Base-by-base conservation (phyloP, 108 stramenopile genomes). In the Nannochloropsis oceanica region DNA sequence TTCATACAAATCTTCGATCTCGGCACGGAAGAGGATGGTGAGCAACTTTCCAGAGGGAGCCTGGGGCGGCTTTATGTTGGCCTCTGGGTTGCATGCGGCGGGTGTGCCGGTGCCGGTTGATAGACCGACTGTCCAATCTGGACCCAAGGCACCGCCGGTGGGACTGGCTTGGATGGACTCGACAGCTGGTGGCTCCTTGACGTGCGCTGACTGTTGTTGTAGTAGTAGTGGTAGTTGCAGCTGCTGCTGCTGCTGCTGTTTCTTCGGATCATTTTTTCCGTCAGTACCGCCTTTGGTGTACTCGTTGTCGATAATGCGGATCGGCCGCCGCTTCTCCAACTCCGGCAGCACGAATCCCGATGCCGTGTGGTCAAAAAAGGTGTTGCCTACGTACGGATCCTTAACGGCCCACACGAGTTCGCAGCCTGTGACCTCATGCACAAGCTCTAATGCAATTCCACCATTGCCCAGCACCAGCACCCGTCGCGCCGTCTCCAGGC, bases 311-410 rank as follows among this genome's bases (percentile, higher is more conserved):
- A 73, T n/a, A 9, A 73, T 73, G 59, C n/a, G 59, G 22, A 73
- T 10, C 59, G 59, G 59, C 59, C 59, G 59, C 59, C 79, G 13
- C 0, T 22, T 20, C 44, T 86, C 25, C 24, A 43, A 84, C 81
- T 25, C 25, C 3, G 84, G 86, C 27, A 86, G 27, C 12, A 91
- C 43, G 84, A 91, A 91, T 2, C 79, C 89, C n/a, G 89, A 89
- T 12, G 90, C 91, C 27, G 84, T 87, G 7, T 88, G 86, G 43
- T 91, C 91, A 85, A 91, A 91, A 26, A 91, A 91, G 13, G 91
- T 87, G 13, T 83, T 88, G 1, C 91, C 91, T 25, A 91, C 84
- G 79, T 91, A 91, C 14, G 44, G 14, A 24, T 91, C 44, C 13
- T 83, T 73, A 7, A 87, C 83, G 2, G 83, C 86, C 86, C 86